These are phyloP conservation scores for Metschnikowia lunata DNA, from an alignment of 805 yeast species.

Conservation along the genomic window DNA sequence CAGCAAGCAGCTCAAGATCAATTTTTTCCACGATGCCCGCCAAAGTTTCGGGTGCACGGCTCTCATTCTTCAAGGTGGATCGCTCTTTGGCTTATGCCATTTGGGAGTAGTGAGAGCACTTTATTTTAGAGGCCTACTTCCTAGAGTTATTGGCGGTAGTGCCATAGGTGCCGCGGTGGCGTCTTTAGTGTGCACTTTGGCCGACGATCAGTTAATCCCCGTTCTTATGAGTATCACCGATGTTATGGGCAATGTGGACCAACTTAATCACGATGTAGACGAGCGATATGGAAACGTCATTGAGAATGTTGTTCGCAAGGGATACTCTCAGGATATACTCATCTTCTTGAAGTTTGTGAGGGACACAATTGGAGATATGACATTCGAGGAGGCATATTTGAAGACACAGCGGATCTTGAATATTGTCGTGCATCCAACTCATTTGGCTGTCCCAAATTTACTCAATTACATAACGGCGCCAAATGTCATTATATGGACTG, in stretches of 20 bases:
- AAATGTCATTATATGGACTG: slow-evolving; percentile 77
- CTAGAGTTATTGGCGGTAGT: slow-evolving; percentile 83
- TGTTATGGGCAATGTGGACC: slow-evolving; percentile 41
- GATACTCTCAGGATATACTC: slow-evolving; percentile 82
- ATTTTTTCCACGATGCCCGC: slow-evolving; percentile 79
- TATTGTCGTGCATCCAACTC: slow-evolving; percentile 79
- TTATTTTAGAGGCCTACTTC: slow-evolving; percentile 69
- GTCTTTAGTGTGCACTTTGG: slow-evolving; percentile 70
- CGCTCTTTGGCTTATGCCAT: slow-evolving; percentile 90
- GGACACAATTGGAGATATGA: slow-evolving; percentile 70
- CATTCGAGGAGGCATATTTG: slow-evolving; percentile 90
- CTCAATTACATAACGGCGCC: slow-evolving; percentile 92
- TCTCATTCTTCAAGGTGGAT: slow-evolving; percentile 88
- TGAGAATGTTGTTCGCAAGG: slow-evolving; percentile 71
- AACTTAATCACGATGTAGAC: slow-evolving; percentile 50
- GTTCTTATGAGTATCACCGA: slow-evolving; percentile 36
- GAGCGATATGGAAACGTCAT: slow-evolving; percentile 64
- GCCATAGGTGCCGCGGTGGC: slow-evolving; percentile 95
- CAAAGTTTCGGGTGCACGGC: slow-evolving; percentile 91
- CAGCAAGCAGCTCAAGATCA: slow-evolving; percentile 56
- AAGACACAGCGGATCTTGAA: slow-evolving; percentile 76
- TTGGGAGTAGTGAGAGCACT: slow-evolving; percentile 86
- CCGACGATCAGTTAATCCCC: slow-evolving; percentile 59
- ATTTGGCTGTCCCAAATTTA: slow-evolving; percentile 62
- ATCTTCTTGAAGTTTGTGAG: slow-evolving; percentile 75